Evolutionary conservation across 208 protist genomes (phyloP).

Genomic region (Plasmodiophora brassicae): DNA sequence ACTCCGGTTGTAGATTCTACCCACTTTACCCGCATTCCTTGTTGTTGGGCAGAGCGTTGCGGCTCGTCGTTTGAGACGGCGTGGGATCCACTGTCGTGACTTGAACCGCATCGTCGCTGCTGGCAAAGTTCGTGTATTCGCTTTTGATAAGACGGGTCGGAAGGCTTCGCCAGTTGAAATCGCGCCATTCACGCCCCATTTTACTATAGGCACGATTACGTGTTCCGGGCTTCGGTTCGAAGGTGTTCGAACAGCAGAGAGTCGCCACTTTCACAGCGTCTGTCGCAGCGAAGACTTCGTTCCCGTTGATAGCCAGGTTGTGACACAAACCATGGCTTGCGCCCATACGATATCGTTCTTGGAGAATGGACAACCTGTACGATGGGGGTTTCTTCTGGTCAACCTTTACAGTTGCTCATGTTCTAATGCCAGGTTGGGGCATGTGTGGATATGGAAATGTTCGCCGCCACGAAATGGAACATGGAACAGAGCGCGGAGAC

Average conservation of each 20-base stretch:
- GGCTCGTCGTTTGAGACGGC: background rate
- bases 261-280: background rate
- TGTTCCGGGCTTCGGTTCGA: background rate
- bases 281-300: background rate
- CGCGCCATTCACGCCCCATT: background rate
- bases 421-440: too few relatives aligned
- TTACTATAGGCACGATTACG: background rate
- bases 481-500: too few relatives aligned
- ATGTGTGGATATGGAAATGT: too few relatives aligned
- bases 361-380: background rate
- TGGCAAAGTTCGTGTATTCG: background rate
- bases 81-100: background rate
- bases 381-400: too few relatives aligned
- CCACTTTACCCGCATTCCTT: background rate
- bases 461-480: too few relatives aligned
- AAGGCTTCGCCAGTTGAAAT: background rate
- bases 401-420: too few relatives aligned
- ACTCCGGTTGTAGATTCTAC: too few relatives aligned
- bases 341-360: background rate
- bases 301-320: background rate
- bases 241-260: background rate
- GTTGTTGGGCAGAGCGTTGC: background rate
- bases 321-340: background rate
- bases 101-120: background rate
- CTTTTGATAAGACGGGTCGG: background rate